A percentile compares a stretch with the other conserved stretches of the same genome.
phyloP scores from a whole-genome alignment of 108 stramenopile species.

The Fistulifera solaris region DNA sequence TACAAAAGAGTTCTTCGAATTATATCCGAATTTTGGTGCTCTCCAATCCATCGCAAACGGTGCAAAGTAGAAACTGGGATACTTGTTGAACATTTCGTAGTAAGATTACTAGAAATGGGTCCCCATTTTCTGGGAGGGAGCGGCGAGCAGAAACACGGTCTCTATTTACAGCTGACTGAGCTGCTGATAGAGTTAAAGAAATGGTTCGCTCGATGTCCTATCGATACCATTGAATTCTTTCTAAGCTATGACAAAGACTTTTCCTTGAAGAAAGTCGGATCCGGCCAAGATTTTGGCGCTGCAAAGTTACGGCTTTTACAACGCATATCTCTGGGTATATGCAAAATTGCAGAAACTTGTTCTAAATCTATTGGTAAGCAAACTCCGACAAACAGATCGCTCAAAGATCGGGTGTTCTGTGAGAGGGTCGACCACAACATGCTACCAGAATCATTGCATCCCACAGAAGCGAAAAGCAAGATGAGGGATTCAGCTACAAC shows the following conservation, averaged over 20 bases:
- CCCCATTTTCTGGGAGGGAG: slow-evolving; percentile 44
- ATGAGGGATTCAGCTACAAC: slow-evolving; percentile 52
- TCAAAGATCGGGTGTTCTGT: too few species aligned
- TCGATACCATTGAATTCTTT: slow-evolving; percentile 52
- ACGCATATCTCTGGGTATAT: slow-evolving; percentile 53
- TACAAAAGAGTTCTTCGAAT: slow-evolving; percentile 60
- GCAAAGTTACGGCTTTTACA: slow-evolving; percentile 57
- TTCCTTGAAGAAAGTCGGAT: slow-evolving; percentile 5
- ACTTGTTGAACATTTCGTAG: slow-evolving; percentile 76
- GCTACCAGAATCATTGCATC: neutral
- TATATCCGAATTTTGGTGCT: slow-evolving; percentile 61
- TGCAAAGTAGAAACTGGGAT: slow-evolving; percentile 80
- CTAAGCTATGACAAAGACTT: slow-evolving; percentile 70
- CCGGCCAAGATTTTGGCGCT: slow-evolving; percentile 27
- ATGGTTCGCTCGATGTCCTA: slow-evolving; percentile 67
- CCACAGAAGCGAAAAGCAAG: slow-evolving; percentile 11
- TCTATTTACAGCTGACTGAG: slow-evolving; percentile 67
- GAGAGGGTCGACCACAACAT: slow-evolving; percentile 2
- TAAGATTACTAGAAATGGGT: slow-evolving; percentile 56
- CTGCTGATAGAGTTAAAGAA: slow-evolving; percentile 54
- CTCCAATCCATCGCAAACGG: slow-evolving; percentile 42
- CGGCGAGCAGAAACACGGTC: slow-evolving; percentile 14
- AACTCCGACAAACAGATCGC: neutral
- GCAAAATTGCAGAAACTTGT: slow-evolving; percentile 66
- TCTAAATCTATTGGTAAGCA: slow-evolving; percentile 49